Base-by-base conservation (phyloP, 2,329 filamentous ascomycete species). In the Diaporthe velutina region DNA sequence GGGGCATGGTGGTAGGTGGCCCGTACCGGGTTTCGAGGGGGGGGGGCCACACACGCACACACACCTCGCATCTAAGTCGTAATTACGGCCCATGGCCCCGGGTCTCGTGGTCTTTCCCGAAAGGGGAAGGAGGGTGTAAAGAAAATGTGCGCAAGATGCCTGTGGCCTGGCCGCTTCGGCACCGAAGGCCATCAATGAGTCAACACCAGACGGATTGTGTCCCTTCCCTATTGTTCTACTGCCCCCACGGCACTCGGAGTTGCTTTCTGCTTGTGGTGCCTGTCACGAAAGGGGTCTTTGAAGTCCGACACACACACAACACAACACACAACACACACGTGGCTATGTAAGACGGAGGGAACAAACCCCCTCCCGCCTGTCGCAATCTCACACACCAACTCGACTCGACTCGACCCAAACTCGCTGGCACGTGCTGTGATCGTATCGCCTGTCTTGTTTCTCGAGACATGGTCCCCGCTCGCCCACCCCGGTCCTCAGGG, bases 11-110 rank as follows among this genome's bases (percentile, higher is more conserved):
- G 38, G 28, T 30, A 30, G 40, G 40, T 48, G 40, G 60, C 42
- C 25, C 42, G 25, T 45, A 10, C 60, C 60, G 38, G 60, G 40
- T 45, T 61, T 61, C 58, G 60, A 64, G 17, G 9, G 19, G 22
- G 10, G 15, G 17, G n/a, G n/a, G n/a, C n/a, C n/a, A n/a, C n/a
- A n/a, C n/a, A n/a, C 54, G n/a, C 33, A 38, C 55, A 22, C 40
- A 35, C 42, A 66, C 64, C 64, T 67, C 64, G 64, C 45, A 28
- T 67, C 64, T 67, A 67, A 67, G 45, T 48, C 64, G 64, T 67
- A 67, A 52, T 52, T 67, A 52, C 64, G 64, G 45, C 17, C 42
- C 64, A 25, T 7, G 3, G 52, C 1, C 30, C 60, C 61, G 42
- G 42, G 30, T 35, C 45, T 67, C 61, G 61, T 67, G 42, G 42